Evolutionary conservation across 495 filamentous ascomycete genomes (phyloP), one percentile per base, ranked within the genome.

Genomic region (Podospora pseudoanserina): DNA sequence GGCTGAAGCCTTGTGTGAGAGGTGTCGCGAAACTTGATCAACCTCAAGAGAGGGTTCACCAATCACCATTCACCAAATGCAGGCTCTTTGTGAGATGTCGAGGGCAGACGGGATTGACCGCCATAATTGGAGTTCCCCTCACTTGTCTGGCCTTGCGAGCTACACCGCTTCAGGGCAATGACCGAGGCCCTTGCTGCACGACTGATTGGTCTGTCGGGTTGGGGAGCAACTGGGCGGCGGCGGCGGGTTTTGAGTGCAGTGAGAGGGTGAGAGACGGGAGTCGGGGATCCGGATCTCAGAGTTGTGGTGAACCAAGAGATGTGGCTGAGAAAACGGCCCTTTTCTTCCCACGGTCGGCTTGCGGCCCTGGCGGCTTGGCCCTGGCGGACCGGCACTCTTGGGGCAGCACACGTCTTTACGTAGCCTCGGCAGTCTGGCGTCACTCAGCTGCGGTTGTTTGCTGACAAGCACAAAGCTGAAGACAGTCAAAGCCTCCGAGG

Each of bases 281-380:
- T 32, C 61, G 56, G 62, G 63, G 49, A 49, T 27, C 9, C 28
- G 39, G 55, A 65, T 65, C 65, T 60, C 55, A 57, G 57, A 39
- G n/a, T 32, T 44, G 30, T 32, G 23, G 16, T 20, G 16, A 58
- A 49, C 64, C 61, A 63, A 67, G 68, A 65, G 57, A 65, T 70
- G 69, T 70, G 69, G 69, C 69, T 70, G 61, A 62, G 65, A 23
- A 70, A 70, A 70, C 69, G 69, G 69, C 69, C 69, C 69, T 70
- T 70, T 70, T 70, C 39, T 64, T 58, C n/a, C 55, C 26, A 39
- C 44, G 55, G 68, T 65, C 62, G 39, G 59, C 54, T 63, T 57
- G 32, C 68, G 68, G 68, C 68, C 63, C 57, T 55, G 59, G 30
- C 59, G 26, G 55, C 64, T 69, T 66, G 58, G 64, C 68, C 64